These are phyloP conservation scores for Vairimorpha apis DNA, from an alignment of 371 early-diverging fungal species.

Conservation along the genomic window DNA sequence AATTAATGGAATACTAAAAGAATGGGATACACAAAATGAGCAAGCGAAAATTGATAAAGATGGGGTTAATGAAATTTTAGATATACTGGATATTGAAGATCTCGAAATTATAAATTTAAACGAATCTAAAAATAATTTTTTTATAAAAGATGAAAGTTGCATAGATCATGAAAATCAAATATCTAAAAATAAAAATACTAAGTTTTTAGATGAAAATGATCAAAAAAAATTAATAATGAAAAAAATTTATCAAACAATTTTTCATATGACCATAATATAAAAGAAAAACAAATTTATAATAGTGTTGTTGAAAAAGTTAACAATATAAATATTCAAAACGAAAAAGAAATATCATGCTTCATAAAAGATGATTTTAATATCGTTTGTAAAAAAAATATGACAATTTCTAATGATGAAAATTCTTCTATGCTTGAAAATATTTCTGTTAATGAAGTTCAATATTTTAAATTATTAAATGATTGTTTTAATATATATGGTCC, in stretches of 20 bases:
- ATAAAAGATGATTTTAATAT: too few relatives aligned
- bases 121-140: not conserved
- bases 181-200: not conserved
- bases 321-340: too few relatives aligned
- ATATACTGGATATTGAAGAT: not conserved
- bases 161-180: not conserved
- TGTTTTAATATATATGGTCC: not conserved
- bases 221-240: too few relatives aligned
- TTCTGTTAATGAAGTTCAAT: not conserved
- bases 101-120: not conserved
- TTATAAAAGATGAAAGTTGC: not conserved
- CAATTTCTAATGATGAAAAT: not conserved
- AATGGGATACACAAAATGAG: not conserved
- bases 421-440: not conserved
- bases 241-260: too few relatives aligned
- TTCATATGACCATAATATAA: too few relatives aligned
- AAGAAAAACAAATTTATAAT: too few relatives aligned
- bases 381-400: too few relatives aligned
- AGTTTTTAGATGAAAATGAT: too few relatives aligned
- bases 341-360: too few relatives aligned
- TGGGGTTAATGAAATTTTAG: not conserved
- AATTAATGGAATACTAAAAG: not conserved
- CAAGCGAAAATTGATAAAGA: not conserved
- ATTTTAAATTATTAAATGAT: not conserved
- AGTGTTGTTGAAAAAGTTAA: too few relatives aligned